These are phyloP conservation scores for Microstroma glucosiphilum DNA, from an alignment of 1,284 basidiomycete genomes.

Conservation along the genomic window DNA sequence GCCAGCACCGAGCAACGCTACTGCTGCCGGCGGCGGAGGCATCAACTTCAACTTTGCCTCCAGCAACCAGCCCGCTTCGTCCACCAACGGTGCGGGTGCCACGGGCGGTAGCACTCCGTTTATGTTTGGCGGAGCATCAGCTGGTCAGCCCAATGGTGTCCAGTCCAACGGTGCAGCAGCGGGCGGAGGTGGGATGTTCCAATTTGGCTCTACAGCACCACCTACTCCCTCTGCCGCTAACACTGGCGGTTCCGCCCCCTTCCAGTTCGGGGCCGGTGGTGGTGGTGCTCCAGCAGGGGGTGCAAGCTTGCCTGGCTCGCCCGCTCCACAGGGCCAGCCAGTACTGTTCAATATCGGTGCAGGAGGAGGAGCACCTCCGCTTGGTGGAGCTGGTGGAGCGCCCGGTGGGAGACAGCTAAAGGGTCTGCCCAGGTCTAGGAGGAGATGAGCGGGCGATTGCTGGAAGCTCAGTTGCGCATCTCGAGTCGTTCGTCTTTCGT, in stretches of 20 bases:
- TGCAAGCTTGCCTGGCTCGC: background rate
- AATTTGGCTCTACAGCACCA: too few species aligned
- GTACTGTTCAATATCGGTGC: conserved; percentile 1
- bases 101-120: background rate
- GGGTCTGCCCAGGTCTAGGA: background rate
- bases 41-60: background rate
- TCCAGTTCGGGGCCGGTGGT: background rate
- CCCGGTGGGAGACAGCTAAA: background rate
- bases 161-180: background rate
- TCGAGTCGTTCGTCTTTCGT: too few species aligned
- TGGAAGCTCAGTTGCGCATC: too few species aligned
- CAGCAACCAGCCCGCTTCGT: background rate
- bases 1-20: background rate
- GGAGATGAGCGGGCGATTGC: too few species aligned
- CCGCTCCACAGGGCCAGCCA: background rate
- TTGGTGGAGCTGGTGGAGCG: background rate
- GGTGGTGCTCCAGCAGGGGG: background rate
- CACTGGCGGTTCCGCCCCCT: too few species aligned
- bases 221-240: too few species aligned
- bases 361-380: background rate
- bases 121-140: background rate
- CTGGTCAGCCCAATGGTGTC: background rate
- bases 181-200: too few species aligned
- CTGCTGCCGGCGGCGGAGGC: background rate
- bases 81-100: background rate